Percentiles rank a stretch among this genome's conserved stretches.
phyloP scores from a whole-genome alignment of 306 rosid genomes.

The Betula pendula region DNA sequence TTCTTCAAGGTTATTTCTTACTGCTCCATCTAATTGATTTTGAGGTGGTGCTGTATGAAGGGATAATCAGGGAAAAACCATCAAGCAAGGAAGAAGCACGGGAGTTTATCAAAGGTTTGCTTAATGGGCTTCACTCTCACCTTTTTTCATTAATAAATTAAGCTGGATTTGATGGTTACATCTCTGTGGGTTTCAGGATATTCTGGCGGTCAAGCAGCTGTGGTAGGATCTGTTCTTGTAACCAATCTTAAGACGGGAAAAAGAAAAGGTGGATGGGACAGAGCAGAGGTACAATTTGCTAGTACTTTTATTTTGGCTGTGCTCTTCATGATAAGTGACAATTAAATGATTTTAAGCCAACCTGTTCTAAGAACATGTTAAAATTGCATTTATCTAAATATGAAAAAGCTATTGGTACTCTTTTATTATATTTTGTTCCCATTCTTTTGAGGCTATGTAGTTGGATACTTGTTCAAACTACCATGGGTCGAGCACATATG shows the following conservation, averaged over 20 bases:
- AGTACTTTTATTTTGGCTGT: conserved; percentile 6
- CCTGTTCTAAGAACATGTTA: conserved; percentile 1
- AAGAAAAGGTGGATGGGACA: conserved; percentile 75
- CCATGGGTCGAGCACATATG: background rate
- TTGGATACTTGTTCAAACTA: background rate
- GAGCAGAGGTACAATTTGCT: conserved; percentile 74
- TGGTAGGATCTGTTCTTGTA: conserved; percentile 79
- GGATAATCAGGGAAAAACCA: conserved; percentile 83
- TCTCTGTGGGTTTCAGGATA: conserved; percentile 62
- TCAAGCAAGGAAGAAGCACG: conserved; percentile 78
- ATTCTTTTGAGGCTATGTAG: background rate
- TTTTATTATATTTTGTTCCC: background rate
- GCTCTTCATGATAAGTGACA: conserved; percentile 10
- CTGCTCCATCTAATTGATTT: conserved; percentile 32
- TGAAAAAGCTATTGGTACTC: background rate
- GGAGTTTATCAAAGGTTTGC: conserved; percentile 77
- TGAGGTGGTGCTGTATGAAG: conserved; percentile 87
- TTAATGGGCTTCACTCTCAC: conserved; percentile 11
- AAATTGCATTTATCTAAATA: conserved; percentile 17
- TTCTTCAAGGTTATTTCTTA: conserved; percentile 27
- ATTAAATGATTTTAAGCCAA: background rate
- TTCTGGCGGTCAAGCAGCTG: conserved; percentile 82
- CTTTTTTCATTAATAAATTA: background rate
- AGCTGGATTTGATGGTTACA: conserved; percentile 18
- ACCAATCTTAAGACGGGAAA: conserved; percentile 84